Evolutionary conservation across 2,329 filamentous ascomycete genomes (phyloP), one percentile per base, ranked within the genome.

Genomic region (Massarina eburnea): DNA sequence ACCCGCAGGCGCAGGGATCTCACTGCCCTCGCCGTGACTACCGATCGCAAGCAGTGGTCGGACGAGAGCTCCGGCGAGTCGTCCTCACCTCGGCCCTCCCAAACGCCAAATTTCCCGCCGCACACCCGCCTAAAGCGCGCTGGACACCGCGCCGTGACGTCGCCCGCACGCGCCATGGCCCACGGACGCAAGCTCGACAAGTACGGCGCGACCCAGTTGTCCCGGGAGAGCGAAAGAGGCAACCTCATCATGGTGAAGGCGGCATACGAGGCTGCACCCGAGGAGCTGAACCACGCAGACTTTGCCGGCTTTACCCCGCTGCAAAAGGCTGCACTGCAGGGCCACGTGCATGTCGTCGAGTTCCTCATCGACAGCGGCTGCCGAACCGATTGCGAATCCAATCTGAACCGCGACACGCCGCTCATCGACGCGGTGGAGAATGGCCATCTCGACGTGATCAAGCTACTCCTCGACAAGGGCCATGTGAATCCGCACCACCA

Each of bases 391-490:
- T 92, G 80, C 39, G 85, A 89, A 59, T 84, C 84, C 46, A 81
- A 82, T 46, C 12, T 38, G 17, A 90, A 77, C 45, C 73, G 89
- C 61, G 94, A 99, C 61, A 97, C 94, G 0, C 94, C 94, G 21
- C 79, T 99, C 27, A 86, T 99, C 43, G 94, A 99, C 74, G 94
- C 94, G 4, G 91, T 97, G 21, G 94, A 97, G 58, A 99, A 99
- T 61, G 89, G 89, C 1, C 91, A 99, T 64, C 68, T 96, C 7
- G 88, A 88, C 15, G 92, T 97, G 3, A 88, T 99, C 33, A 89
- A 84, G 61, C 76, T 96, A 8, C 75, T 99, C 26, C 77, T 99
- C 2, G 83, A 87, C 44, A 86, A 91, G 45, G 92, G 91, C 3
- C 57, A 58, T 9, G 92, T 95, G 10, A 95, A 99, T 64, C 94